These are phyloP conservation scores for Prunus mume DNA, from an alignment of 306 rosid species.

Conservation along the genomic window DNA sequence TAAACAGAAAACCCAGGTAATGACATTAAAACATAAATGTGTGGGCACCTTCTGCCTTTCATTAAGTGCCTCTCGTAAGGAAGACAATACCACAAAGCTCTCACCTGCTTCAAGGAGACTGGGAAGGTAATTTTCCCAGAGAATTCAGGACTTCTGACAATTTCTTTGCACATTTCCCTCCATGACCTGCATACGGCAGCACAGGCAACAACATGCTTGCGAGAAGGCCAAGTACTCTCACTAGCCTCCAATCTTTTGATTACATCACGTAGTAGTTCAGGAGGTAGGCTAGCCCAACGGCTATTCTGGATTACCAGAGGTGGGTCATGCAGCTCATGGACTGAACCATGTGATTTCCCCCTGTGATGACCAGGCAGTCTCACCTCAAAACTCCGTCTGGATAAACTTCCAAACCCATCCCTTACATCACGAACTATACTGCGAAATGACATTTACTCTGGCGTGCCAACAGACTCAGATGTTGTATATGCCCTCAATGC, in stretches of 20 bases:
- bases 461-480: constrained; percentile 31
- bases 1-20: background rate
- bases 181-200: constrained; percentile 87
- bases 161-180: constrained; percentile 93
- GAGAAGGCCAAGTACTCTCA: constrained; percentile 84
- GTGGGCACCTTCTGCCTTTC: background rate
- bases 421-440: constrained; percentile 87
- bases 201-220: constrained; percentile 75
- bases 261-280: constrained; percentile 81
- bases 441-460: constrained; percentile 81
- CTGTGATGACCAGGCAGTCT: constrained; percentile 68
- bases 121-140: constrained; percentile 90
- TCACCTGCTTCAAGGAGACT: constrained; percentile 83
- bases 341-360: constrained; percentile 67
- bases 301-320: constrained; percentile 51
- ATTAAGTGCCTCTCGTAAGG: background rate
- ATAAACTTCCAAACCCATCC: constrained; percentile 83
- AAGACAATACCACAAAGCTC: background rate
- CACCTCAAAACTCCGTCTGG: constrained; percentile 78
- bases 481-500: constrained; percentile 19
- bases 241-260: constrained; percentile 76
- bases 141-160: constrained; percentile 64
- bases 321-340: constrained; percentile 57
- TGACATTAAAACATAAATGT: background rate
- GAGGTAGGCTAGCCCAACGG: constrained; percentile 86